Base-by-base conservation (phyloP, 2,329 filamentous ascomycete species). In the Aspergillus sclerotialis region DNA sequence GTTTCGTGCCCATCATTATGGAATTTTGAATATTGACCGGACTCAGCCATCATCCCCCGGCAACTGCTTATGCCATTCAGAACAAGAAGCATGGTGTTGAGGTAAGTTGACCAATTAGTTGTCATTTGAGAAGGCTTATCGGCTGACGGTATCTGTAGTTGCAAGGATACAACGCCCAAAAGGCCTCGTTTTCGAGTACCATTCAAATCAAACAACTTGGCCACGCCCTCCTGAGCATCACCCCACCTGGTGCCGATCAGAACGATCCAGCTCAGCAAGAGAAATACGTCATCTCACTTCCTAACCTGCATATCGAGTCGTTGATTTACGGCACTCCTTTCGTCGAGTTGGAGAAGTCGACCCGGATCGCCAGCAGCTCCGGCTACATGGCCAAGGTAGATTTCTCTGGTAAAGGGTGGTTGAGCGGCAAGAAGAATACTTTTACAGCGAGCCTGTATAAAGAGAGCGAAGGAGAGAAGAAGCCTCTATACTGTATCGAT, bases 141-240 rank as follows among this genome's bases (percentile, higher is more conserved):
- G 25, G 11, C n/a, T 9, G n/a, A 11, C 11, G 11, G 25, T 25
- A 9, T 17, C 15, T 21, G 13, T 47, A 69, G 50, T 60, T 82
- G 14, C 71, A 79, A 67, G 90, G 90, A 34, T 95, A 94, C 68
- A 95, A 96, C 55, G 90, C 85, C 11, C 92, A 96, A 58, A 96
- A 94, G 63, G 89, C 90, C 4, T 93, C 87, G 11, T 95, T 98
- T 64, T 85, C 84, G 43, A 82, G 83, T 49, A 94, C 90, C 28
- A 95, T 96, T 61, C 84, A 90, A 53, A 83, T 98, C 56, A 94
- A 93, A 72, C 87, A 94, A 67, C 82, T 93, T 49, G 90, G 90
- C 23, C 89, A 95, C 56, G 89, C 89, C 26, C 69, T 93, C 21
- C 73, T 90, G 44, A 84, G 85, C 32, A 68, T 95, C 39, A 66